Conservation (phyloP, 73 alveolate genomes). For the Paramecium pentaurelia region DNA sequence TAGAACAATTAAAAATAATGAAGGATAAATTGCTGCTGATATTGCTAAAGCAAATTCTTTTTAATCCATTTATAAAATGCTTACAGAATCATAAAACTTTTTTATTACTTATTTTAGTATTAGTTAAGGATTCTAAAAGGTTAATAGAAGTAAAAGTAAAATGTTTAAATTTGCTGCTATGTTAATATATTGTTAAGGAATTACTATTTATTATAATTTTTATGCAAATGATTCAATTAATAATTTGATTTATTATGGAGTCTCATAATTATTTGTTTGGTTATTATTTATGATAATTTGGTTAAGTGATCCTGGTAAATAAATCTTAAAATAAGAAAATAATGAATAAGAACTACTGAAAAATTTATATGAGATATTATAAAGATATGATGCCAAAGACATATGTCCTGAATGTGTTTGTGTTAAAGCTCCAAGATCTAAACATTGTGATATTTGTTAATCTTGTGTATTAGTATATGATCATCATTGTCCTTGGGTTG, state of each 20-base stretch:
- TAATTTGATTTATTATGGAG: neutral
- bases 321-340: neutral
- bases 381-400: neutral
- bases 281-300: neutral
- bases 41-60: slow-evolving; percentile 26
- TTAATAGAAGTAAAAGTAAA: neutral
- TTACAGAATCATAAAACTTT: neutral
- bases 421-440: slow-evolving; percentile 51
- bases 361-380: neutral
- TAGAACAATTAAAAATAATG: neutral
- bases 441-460: slow-evolving; percentile 75
- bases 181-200: neutral
- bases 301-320: neutral
- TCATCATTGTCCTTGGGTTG: slow-evolving; percentile 77
- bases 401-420: slow-evolving; percentile 20
- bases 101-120: neutral
- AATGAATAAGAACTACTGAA: neutral
- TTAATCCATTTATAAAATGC: slow-evolving; percentile 8
- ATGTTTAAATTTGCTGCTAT: neutral
- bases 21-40: slow-evolving; percentile 20
- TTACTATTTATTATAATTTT: neutral
- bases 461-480: slow-evolving; percentile 74
- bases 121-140: neutral
- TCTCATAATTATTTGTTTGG: neutral
- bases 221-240: neutral